These are phyloP conservation scores for Podaxis mareebaensis DNA, from an alignment of 768 basidiomycete species.

Conservation along the genomic window DNA sequence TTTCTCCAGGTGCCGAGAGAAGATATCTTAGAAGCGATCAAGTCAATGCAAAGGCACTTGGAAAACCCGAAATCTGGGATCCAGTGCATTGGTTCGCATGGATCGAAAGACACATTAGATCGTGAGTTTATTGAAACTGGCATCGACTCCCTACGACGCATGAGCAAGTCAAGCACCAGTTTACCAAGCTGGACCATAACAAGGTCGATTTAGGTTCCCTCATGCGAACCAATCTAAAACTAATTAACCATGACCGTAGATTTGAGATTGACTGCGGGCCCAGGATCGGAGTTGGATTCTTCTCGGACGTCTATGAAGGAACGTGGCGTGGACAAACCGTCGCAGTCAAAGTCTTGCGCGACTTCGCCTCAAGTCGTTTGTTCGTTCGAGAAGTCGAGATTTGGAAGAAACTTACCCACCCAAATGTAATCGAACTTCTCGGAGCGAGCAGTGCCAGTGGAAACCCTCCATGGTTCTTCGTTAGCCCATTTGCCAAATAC, in stretches of 20 bases:
- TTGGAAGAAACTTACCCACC: conserved; percentile 71
- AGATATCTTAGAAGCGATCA: conserved; percentile 79
- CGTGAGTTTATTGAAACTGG: conserved; percentile 71
- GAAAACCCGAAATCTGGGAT: conserved; percentile 19
- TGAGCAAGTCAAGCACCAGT: conserved; percentile 46
- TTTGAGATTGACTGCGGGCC: conserved; percentile 75
- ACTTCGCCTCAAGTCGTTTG: conserved; percentile 57
- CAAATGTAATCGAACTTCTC: conserved; percentile 70
- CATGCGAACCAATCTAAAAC: not conserved
- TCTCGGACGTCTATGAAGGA: conserved; percentile 79
- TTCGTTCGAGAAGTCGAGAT: conserved; percentile 72
- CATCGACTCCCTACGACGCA: conserved; percentile 66
- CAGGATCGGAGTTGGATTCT: conserved; percentile 72
- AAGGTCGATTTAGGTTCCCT: conserved; percentile 33
- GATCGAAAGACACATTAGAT: conserved; percentile 53
- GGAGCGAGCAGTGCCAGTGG: conserved; percentile 75
- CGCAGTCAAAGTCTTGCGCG: conserved; percentile 72
- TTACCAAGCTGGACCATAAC: conserved; percentile 82
- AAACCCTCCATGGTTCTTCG: conserved; percentile 77
- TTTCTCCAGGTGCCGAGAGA: conserved; percentile 60
- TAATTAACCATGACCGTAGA: conserved; percentile 29
- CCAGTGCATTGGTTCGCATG: not conserved
- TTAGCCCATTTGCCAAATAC: conserved; percentile 69
- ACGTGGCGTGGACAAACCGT: conserved; percentile 67
- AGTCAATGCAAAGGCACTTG: conserved; percentile 62